These are phyloP conservation scores for Schizosaccharomyces lindneri DNA, from an alignment of 805 yeast genomes.

Conservation along the genomic window DNA sequence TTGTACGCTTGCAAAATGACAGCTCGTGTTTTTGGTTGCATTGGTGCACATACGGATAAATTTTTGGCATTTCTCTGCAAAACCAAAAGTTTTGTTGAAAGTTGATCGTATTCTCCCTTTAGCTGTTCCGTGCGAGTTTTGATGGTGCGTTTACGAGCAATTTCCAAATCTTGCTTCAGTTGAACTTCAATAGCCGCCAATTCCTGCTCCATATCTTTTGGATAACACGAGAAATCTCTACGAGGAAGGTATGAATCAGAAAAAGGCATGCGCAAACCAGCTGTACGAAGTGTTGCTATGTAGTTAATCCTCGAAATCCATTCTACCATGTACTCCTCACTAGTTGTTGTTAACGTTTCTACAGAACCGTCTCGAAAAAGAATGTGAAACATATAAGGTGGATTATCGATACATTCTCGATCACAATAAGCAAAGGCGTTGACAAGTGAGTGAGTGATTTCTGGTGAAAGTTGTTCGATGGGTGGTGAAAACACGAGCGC, in stretches of 20 bases:
- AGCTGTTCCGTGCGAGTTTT: not conserved
- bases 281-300: conserved; percentile 23
- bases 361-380: conserved; percentile 13
- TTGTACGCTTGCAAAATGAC: not conserved
- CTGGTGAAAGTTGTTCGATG: conserved; percentile 17
- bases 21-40: not conserved
- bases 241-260: not conserved
- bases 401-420: conserved; percentile 5
- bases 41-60: not conserved
- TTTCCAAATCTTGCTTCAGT: not conserved
- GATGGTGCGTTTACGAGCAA: not conserved
- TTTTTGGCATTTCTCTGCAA: not conserved
- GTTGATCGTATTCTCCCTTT: not conserved
- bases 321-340: conserved; percentile 21
- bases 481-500: conserved; percentile 12
- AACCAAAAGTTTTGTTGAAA: not conserved
- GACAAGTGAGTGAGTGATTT: conserved; percentile 15
- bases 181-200: not conserved
- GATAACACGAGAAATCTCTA: not conserved
- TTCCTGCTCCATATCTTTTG: not conserved
- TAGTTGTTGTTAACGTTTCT: conserved; percentile 20
- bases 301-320: conserved; percentile 38
- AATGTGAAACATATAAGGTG: conserved; percentile 11
- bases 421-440: conserved; percentile 19
- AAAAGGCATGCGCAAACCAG: conserved; percentile 9